These are phyloP conservation scores for Flammula alnicola DNA, from an alignment of 1,284 basidiomycete genomes.

Conservation along the genomic window DNA sequence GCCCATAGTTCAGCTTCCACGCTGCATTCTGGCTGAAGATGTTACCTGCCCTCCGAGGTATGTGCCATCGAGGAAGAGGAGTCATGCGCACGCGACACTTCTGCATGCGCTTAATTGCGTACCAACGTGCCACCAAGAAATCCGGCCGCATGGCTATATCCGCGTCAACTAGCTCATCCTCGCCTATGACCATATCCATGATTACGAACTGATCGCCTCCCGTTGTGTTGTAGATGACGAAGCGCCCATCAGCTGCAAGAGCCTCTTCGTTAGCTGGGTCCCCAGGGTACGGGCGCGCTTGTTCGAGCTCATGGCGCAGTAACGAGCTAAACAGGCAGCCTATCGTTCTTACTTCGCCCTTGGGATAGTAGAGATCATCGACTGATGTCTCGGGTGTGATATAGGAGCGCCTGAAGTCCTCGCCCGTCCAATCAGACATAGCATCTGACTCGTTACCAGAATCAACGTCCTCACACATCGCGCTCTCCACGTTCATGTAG, in stretches of 20 bases:
- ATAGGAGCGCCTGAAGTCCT: neutral
- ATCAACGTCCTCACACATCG: neutral
- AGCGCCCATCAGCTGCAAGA: neutral
- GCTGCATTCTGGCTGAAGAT: neutral
- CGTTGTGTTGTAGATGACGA: neutral
- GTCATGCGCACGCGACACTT: neutral
- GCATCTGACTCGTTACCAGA: neutral
- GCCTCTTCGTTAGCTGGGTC: neutral
- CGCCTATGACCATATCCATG: neutral
- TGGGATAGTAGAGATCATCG: neutral
- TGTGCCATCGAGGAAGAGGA: neutral
- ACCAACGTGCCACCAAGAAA: constrained; percentile 1
- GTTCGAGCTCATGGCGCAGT: neutral
- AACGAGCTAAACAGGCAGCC: neutral
- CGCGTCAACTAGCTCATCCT: neutral
- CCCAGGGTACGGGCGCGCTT: constrained; percentile 5
- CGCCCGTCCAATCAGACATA: neutral
- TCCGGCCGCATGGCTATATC: neutral
- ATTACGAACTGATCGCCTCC: neutral
- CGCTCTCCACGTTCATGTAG: constrained; percentile 1
- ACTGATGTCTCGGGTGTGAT: neutral
- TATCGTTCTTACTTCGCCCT: neutral
- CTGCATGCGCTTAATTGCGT: constrained; percentile 5
- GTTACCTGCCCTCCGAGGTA: neutral
- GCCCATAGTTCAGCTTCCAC: constrained; percentile 3